Evolutionary conservation across 805 yeast species (phyloP).

Genomic region (Metschnikowia vanudenii): DNA sequence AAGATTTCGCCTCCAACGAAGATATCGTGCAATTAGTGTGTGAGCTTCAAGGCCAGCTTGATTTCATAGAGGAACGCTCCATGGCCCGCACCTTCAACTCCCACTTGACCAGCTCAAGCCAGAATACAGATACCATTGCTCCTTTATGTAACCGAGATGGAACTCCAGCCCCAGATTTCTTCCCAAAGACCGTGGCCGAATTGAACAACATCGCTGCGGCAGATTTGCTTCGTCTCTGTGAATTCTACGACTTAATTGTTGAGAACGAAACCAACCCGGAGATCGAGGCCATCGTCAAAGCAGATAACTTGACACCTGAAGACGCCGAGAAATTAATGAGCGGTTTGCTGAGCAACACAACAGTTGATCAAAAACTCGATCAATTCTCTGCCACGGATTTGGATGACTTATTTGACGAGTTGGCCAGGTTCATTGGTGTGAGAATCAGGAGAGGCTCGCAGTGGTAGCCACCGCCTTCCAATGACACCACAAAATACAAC

Average conservation of each 20-base stretch:
- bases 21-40: conserved; percentile 85
- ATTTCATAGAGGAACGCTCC: conserved; percentile 71
- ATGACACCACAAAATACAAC: too few relatives aligned
- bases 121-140: conserved; percentile 43
- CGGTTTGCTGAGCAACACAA: conserved; percentile 1
- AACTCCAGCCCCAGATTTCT: conserved; percentile 52
- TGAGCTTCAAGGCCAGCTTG: conserved; percentile 86
- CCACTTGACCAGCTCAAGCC: conserved; percentile 41
- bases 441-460: conserved; percentile 47
- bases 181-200: conserved; percentile 58
- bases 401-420: conserved; percentile 55
- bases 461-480: conserved; percentile 12
- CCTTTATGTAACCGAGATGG: conserved; percentile 82
- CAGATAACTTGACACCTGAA: conserved; percentile 15
- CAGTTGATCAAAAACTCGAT: conserved; percentile 19
- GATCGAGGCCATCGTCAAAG: conserved; percentile 13
- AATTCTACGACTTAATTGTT: conserved; percentile 75
- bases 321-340: conserved; percentile 18
- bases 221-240: conserved; percentile 52
- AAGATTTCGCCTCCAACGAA: conserved; percentile 72
- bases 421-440: conserved; percentile 70
- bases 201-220: conserved; percentile 48
- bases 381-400: conserved; percentile 46
- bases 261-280: conserved; percentile 16
- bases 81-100: conserved; percentile 70